A percentile compares a stretch with the other conserved stretches of the same genome.
phyloP scores from a whole-genome alignment of 2,329 filamentous ascomycete genomes.

The Ophiocordyceps camponoti-floridani region DNA sequence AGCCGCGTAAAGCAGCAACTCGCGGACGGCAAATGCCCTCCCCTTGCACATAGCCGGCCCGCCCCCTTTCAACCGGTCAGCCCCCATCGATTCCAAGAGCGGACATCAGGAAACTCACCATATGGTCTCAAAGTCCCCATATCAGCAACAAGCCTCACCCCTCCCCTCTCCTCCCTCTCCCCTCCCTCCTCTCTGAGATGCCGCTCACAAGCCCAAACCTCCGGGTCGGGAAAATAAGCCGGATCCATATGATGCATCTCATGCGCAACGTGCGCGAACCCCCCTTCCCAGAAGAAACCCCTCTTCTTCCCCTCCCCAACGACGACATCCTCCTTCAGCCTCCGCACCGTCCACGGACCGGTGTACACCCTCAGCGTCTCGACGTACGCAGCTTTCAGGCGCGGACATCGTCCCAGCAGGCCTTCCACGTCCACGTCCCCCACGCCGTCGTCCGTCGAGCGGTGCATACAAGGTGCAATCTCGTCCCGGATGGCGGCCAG shows the following conservation, averaged over 20 bases:
- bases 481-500: constrained; percentile 19
- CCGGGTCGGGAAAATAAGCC: constrained; percentile 12
- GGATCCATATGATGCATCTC: constrained; percentile 18
- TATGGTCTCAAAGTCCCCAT: constrained; percentile 13
- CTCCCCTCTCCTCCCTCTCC: constrained; percentile 9
- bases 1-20: constrained; percentile 16
- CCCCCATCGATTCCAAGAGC: too few species aligned
- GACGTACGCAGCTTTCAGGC: constrained; percentile 19
- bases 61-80: constrained; percentile 12
- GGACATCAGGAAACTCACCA: constrained; percentile 15
- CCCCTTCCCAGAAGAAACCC: constrained; percentile 15
- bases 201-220: constrained; percentile 16
- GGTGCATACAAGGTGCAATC: constrained; percentile 12
- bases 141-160: constrained; percentile 6
- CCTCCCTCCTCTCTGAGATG: constrained; percentile 12
- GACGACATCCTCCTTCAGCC: constrained; percentile 13
- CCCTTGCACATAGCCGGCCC: constrained; percentile 15
- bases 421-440: constrained; percentile 17
- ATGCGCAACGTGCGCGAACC: constrained; percentile 15
- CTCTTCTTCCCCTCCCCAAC: constrained; percentile 8
- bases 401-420: constrained; percentile 16
- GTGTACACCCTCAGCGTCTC: constrained; percentile 22
- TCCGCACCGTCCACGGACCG: constrained; percentile 13
- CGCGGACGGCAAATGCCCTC: constrained; percentile 12
- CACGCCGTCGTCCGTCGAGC: constrained; percentile 10